Conservation (phyloP, 2,329 filamentous ascomycete species). For the Fulvia fulva region DNA sequence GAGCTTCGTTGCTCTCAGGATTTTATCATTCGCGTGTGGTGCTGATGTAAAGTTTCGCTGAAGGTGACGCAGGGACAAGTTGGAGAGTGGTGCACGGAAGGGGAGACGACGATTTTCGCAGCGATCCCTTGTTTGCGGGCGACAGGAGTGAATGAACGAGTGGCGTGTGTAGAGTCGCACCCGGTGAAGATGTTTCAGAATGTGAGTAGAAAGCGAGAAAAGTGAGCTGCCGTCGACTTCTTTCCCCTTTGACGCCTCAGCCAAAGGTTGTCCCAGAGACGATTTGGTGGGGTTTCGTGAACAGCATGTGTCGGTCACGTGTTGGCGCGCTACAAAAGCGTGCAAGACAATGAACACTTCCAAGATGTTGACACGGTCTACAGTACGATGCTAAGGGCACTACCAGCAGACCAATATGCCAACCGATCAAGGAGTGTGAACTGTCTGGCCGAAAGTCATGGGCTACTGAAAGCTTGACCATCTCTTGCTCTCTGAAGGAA, state of each 20-base stretch:
- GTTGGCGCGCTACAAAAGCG: neutral
- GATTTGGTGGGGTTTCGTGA: neutral
- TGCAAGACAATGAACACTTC: no score
- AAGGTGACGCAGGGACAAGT: neutral
- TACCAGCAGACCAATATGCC: no score
- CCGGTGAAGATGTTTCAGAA: neutral
- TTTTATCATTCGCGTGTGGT: conserved; percentile 11
- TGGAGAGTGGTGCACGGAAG: neutral
- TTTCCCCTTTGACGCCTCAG: neutral
- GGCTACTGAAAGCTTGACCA: no score
- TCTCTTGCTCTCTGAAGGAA: no score
- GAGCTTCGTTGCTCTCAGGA: conserved; percentile 23
- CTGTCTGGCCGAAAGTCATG: no score
- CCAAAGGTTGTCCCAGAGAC: neutral
- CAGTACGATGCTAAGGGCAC: no score
- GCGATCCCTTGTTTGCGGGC: neutral
- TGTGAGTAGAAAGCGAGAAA: neutral
- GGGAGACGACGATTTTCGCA: neutral
- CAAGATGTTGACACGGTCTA: no score
- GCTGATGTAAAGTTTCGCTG: neutral
- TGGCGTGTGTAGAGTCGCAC: neutral
- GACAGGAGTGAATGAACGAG: neutral
- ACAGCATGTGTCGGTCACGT: neutral
- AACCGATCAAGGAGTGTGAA: no score
- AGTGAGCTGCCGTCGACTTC: neutral